These are phyloP conservation scores for Linnemannia zychae DNA, from an alignment of 192 early-diverging fungal species.

Conservation along the genomic window DNA sequence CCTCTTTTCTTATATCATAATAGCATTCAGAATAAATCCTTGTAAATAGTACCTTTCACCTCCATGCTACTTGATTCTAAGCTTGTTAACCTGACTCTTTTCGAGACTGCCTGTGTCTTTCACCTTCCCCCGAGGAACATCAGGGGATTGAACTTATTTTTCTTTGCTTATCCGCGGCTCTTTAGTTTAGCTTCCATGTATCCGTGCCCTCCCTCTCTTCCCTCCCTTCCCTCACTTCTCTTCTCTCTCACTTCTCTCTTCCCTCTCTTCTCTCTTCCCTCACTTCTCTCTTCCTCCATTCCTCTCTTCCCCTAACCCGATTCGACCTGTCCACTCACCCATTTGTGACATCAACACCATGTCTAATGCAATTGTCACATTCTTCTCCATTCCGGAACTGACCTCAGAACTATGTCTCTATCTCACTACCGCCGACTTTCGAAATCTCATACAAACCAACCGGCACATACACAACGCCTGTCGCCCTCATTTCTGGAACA, in stretches of 20 bases:
- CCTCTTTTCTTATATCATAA: neutral
- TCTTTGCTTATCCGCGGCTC: too few relatives aligned
- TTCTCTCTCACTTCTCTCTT: too few relatives aligned
- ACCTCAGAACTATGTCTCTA: neutral
- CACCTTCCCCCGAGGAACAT: too few relatives aligned
- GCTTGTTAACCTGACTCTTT: too few relatives aligned
- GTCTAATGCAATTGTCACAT: neutral
- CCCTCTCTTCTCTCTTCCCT: neutral
- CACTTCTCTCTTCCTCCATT: neutral
- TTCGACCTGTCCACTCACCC: neutral
- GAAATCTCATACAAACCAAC: neutral
- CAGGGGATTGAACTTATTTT: too few relatives aligned
- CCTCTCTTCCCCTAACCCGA: neutral
- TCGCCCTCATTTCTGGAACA: neutral
- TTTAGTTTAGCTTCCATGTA: too few relatives aligned
- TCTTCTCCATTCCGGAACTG: neutral
- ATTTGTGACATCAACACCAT: neutral
- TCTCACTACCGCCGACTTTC: neutral
- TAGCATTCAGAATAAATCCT: neutral
- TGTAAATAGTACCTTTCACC: too few relatives aligned
- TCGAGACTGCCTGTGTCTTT: too few relatives aligned
- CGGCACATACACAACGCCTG: neutral
- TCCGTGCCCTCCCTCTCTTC: too few relatives aligned
- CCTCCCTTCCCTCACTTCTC: too few relatives aligned
- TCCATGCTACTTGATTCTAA: too few relatives aligned